Conservation (phyloP, 1,139 yeast genomes). For the Geotrichum reessii region DNA sequence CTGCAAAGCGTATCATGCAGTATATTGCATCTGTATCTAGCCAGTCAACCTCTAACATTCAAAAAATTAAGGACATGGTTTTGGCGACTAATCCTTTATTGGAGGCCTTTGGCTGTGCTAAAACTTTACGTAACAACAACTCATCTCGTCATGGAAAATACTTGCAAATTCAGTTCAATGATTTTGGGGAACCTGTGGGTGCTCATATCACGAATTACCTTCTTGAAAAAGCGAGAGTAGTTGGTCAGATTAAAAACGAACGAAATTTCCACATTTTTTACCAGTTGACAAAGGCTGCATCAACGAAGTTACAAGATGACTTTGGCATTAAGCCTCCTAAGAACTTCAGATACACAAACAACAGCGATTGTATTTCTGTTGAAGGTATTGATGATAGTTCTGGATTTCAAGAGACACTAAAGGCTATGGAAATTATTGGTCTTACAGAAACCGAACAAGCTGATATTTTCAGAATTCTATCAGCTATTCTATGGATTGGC, state of each 20-base stretch:
- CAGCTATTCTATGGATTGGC: constrained; percentile 91
- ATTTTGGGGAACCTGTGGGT: constrained; percentile 79
- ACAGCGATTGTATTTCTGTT: constrained; percentile 79
- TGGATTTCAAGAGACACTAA: constrained; percentile 74
- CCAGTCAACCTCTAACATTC: constrained; percentile 54
- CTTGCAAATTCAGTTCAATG: constrained; percentile 82
- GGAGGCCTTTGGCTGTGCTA: constrained; percentile 99
- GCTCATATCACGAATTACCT: constrained; percentile 94
- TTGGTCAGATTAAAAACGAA: constrained; percentile 87
- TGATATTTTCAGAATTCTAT: constrained; percentile 74
- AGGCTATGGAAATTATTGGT: constrained; percentile 87
- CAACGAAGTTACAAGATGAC: constrained; percentile 71
- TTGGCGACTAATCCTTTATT: constrained; percentile 93
- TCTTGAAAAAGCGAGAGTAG: constrained; percentile 92
- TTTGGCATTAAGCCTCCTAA: constrained; percentile 93
- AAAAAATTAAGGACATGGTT: constrained; percentile 92
- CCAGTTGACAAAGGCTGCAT: constrained; percentile 89
- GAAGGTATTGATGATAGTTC: constrained; percentile 76
- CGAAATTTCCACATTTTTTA: constrained; percentile 96
- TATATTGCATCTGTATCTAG: constrained; percentile 87
- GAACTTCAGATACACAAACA: constrained; percentile 80
- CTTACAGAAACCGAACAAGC: constrained; percentile 78
- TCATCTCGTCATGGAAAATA: constrained; percentile 98
- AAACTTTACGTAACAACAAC: constrained; percentile 90
- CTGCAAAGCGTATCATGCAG: constrained; percentile 98